A percentile compares a stretch with the other conserved stretches of the same genome.
Conservation (phyloP, 2,329 filamentous ascomycete genomes). For the Fusarium oligoseptatum region DNA sequence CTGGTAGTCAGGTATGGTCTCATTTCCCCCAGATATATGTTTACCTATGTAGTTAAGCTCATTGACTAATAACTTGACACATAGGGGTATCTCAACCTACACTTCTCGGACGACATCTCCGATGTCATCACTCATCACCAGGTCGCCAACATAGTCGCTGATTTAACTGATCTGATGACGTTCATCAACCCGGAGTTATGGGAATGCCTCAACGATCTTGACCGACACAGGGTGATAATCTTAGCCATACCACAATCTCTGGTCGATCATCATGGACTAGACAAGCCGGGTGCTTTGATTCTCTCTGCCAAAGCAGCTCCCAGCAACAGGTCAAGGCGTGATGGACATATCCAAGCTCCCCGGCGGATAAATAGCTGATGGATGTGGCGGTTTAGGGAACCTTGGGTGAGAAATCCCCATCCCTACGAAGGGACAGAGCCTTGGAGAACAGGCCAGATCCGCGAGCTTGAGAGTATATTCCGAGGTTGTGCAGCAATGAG, state of each 20-base stretch:
- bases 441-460: neutral
- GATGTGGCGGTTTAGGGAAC: neutral
- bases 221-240: neutral
- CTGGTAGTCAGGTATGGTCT: slow-evolving; percentile 9
- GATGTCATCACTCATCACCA: neutral
- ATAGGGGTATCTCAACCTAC: slow-evolving; percentile 2
- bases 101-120: neutral
- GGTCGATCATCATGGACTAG: neutral
- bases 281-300: neutral
- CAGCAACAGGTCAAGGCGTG: neutral
- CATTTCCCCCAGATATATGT: neutral
- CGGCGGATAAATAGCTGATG: neutral
- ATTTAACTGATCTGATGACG: slow-evolving; percentile 7
- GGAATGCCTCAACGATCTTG: neutral
- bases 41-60: neutral
- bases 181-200: neutral
- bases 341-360: neutral
- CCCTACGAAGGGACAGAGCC: neutral
- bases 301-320: slow-evolving; percentile 4
- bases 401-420: neutral
- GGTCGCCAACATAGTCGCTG: neutral
- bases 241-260: neutral
- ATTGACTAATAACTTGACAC: neutral
- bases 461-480: neutral
- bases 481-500: neutral